Base-by-base conservation (phyloP, 2,329 filamentous ascomycete species). In the Scopulariopsis brevicaulis region DNA sequence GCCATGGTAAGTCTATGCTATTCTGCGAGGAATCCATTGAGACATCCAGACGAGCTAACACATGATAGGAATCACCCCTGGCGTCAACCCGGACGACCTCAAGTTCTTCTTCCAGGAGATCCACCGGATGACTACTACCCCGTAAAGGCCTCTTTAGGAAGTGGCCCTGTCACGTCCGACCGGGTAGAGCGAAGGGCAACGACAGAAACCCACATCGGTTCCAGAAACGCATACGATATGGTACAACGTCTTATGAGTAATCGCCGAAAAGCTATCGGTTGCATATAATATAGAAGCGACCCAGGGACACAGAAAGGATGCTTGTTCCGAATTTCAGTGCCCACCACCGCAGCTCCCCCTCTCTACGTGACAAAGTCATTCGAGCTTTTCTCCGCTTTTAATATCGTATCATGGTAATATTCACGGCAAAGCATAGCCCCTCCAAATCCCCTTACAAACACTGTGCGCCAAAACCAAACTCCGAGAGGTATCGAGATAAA, bases 51-150 rank as follows among this genome's bases (percentile, higher is more conserved):
- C 4, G 28, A 32, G 40, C 60, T 59, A 59, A 60, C 34, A 52
- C 50, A 35, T 12, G 25, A 4, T 65, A 94, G 90, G 90, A 61
- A 91, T 99, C 62, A 99, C 94, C 35, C 94, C 94, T 0, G 87
- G 92, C 63, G 94, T 99, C 57, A 88, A 97, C 65, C 94, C 94
- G 0, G 91, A 97, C 55, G 86, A 96, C 70, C 76, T 99, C 64
- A 93, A 85, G 70, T 96, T 95, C 74, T 99, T 89, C 77, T 93
- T 99, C 63, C 79, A 95, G 68, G 94, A 99, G 73, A 85, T 97
- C 59, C 90, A 96, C 71, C 82, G 89, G 54, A 72, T 85, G 60
- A 82, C 81, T 40, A 82, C 81, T 40, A 53, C 20, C 15, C 46
- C 46, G 20, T 50, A 24, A 22, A 50, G 22, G 8, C 28, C 28